Evolutionary conservation across 164 flowering plant species (phyloP), one percentile per base, ranked within the genome.

Genomic region (Magnolia officinalis): DNA sequence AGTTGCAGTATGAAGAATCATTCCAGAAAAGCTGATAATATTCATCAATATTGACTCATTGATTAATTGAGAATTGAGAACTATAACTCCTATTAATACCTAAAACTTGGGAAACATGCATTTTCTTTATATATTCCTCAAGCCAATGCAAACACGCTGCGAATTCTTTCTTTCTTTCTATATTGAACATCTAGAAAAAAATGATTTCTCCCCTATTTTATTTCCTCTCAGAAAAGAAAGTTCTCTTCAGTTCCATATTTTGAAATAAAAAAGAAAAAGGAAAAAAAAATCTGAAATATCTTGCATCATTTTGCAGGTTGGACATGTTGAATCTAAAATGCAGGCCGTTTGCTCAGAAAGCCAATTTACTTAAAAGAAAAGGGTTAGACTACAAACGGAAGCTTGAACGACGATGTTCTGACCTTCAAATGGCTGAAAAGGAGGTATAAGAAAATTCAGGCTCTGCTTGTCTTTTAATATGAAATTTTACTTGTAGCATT

Each of bases 391-490:
- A 90, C 84, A 86, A 89, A 83, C 85, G 87, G 73, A 89, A 75
- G 77, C 85, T 93, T 67, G 96, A 90, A 66, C 85, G 78, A 80
- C 90, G 73, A 83, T 81, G 81, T 82, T 81, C 85, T 61, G 92
- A 93, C 78, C 95, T 91, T 80, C 83, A 89, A 73, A 90, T 87
- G 88, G 99, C 99, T 74, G 98, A 96, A 85, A 79, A 89, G 71
- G 99, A 96, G 94, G 99, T 92, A 90, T 74, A n/a, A 72, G 63
- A 13, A 29, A 37, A 55, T 14, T 11, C 61, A 55, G 18, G 61
- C 16, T 11, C 61, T 55, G 19, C 61, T 55, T 55, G 13, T 11
- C 18, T 16, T 55, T 55, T 55, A 11, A 11, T 55, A 16, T 11
- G 8, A 16, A 55, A 55, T 2, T 13, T 37, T 37, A 37, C 6